A percentile compares a stretch with the other conserved stretches of the same genome.
phyloP scores from a whole-genome alignment of 2,329 filamentous ascomycete genomes.

The Alternaria dauci region DNA sequence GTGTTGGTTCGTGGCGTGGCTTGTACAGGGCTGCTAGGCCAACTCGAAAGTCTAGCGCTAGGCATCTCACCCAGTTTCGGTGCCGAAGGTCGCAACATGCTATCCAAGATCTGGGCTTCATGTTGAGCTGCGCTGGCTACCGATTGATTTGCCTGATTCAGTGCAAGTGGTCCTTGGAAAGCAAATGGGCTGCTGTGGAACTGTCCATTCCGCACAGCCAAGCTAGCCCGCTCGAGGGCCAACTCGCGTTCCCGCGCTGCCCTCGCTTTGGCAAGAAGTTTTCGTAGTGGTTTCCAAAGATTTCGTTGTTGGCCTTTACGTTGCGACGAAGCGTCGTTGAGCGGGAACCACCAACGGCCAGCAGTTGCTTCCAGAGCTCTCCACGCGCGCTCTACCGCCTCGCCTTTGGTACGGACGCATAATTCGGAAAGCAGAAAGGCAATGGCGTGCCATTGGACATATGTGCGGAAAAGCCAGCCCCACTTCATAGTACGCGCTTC shows the following conservation, averaged over 20 bases:
- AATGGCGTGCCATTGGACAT: conserved; percentile 71
- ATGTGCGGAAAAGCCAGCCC: conserved; percentile 71
- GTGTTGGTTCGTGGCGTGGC: neutral
- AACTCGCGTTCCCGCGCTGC: conserved; percentile 62
- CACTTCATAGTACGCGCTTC: conserved; percentile 69
- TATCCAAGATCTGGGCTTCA: conserved; percentile 35
- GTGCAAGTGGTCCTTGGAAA: conserved; percentile 3
- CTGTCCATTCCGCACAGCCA: conserved; percentile 35
- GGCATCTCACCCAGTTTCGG: conserved; percentile 40
- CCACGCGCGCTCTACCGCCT: conserved; percentile 69
- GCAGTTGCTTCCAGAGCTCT: conserved; percentile 61
- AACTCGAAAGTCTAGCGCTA: conserved; percentile 26
- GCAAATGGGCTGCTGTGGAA: conserved; percentile 22
- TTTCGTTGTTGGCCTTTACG: conserved; percentile 56
- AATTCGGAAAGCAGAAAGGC: conserved; percentile 69
- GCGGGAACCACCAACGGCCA: conserved; percentile 53
- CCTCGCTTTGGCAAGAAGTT: conserved; percentile 67
- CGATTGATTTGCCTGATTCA: conserved; percentile 20
- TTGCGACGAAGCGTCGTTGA: conserved; percentile 32
- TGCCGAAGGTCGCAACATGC: conserved; percentile 39
- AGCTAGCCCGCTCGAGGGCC: conserved; percentile 48
- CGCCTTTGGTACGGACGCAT: conserved; percentile 64
- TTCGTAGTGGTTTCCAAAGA: conserved; percentile 70
- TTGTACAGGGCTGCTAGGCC: conserved; percentile 27
- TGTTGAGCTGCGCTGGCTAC: conserved; percentile 29